Evolutionary conservation across 169 alveolate genomes (phyloP), one percentile per base, ranked within the genome.

Genomic region (Plasmodium knowlesi): DNA sequence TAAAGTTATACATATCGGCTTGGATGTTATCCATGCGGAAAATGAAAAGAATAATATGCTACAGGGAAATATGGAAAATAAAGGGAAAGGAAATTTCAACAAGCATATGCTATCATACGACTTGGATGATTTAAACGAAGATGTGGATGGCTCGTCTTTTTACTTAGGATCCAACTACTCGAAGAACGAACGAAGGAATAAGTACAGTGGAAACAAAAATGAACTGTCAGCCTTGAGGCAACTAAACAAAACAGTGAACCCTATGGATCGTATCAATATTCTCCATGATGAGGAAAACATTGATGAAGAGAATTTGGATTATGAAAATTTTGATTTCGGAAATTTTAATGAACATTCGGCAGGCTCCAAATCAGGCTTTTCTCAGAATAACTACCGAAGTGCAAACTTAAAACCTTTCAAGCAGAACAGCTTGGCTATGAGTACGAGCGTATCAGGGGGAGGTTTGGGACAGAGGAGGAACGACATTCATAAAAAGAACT

Each of bases 1-100:
- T 19, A 96, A 96, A 53, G 93, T 93, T 39, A 93, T 97, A 39
- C 97, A 97, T 92, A 92, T 96, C 5, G 97, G 97, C 5, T 43
- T 97, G 2, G 98, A 97, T 76, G 82, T 95, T 16, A 95, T 96
- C 79, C 96, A 95, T 41, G 94, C 93, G 34, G 95, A 93, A 39
- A 93, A 74, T 78, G 92, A 74, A 81, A 84, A 90, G 81, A 84
- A 54, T 50, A 50, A 50, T 88, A 74, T 53, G 32, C 32, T 50
- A 53, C 86, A 78, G 32, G 61, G 67, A 53, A 86, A 28, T 76
- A 86, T 86, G 76, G 85, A 70, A 74, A 86, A 53, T 57, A 86
- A 86, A 76, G 81, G 25, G 9, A 86, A 86, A 74, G 81, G 72
- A 5, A 86, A 53, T 19, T 86, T 54, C 32, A 86, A 50, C 41